Conservation (phyloP, 176 grass and related monocot species). For the Oryza glumipatula region DNA sequence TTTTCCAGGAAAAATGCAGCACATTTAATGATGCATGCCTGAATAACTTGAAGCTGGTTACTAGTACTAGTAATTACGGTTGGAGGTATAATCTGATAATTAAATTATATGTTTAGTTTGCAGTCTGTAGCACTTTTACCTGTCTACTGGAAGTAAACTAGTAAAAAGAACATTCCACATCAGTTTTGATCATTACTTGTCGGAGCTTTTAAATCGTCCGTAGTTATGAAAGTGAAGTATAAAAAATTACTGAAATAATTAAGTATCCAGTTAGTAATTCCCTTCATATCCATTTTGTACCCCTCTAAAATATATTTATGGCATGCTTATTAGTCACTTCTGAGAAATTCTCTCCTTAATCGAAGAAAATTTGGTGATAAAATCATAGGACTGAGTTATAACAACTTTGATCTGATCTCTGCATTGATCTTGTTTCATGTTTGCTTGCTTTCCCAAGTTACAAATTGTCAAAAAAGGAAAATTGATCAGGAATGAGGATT, state of each 20-base stretch:
- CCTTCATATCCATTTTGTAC: neutral
- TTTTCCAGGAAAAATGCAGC: neutral
- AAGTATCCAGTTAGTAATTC: neutral
- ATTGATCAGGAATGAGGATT: neutral
- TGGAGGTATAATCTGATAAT: neutral
- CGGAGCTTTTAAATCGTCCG: neutral
- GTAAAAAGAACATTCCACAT: neutral
- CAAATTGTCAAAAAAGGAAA: neutral
- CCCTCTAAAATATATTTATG: neutral
- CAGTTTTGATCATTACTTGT: neutral
- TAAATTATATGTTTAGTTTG: too few species aligned
- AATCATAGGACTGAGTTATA: too few species aligned
- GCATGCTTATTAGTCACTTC: neutral
- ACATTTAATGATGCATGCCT: neutral
- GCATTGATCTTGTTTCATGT: neutral
- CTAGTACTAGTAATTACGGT: neutral
- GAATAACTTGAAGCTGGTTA: too few species aligned
- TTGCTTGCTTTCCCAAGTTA: neutral
- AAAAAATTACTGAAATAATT: neutral
- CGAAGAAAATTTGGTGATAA: too few species aligned
- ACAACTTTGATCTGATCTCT: neutral
- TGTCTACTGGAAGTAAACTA: neutral
- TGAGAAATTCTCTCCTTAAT: too few species aligned
- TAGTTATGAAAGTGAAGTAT: neutral
- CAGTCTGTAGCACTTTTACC: neutral